Evolutionary conservation across 805 yeast genomes (phyloP).

Genomic region (Wilhelminamyces savonicus): DNA sequence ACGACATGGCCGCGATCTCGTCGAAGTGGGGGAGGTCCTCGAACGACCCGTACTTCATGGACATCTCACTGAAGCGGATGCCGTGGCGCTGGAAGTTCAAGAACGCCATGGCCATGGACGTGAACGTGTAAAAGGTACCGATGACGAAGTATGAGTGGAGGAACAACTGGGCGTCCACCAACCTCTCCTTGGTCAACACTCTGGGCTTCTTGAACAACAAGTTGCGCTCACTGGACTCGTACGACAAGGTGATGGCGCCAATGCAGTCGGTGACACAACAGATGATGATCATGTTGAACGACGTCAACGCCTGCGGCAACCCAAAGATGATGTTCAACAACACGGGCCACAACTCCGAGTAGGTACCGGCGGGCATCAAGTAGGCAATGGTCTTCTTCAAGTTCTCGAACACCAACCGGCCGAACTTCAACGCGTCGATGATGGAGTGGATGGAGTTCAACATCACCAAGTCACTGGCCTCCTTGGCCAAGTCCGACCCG

Average conservation of each 20-base stretch:
- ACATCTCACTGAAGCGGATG: slow-evolving; percentile 24
- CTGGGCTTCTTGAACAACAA: slow-evolving; percentile 38
- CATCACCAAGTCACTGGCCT: slow-evolving; percentile 28
- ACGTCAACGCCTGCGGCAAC: slow-evolving; percentile 42
- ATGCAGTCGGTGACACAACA: slow-evolving; percentile 43
- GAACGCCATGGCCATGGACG: slow-evolving; percentile 35
- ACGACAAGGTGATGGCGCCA: slow-evolving; percentile 38
- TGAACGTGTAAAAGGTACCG: slow-evolving; percentile 36
- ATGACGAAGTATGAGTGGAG: slow-evolving; percentile 37
- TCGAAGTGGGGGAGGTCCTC: slow-evolving; percentile 14
- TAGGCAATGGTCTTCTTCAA: slow-evolving; percentile 41
- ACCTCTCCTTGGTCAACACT: slow-evolving; percentile 31
- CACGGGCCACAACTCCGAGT: slow-evolving; percentile 46
- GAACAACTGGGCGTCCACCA: slow-evolving; percentile 33
- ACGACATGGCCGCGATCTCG: slow-evolving; percentile 22
- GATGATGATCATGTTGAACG: slow-evolving; percentile 47
- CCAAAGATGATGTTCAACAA: slow-evolving; percentile 43
- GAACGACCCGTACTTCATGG: slow-evolving; percentile 30
- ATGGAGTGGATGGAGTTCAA: slow-evolving; percentile 18
- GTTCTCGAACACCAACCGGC: slow-evolving; percentile 44
- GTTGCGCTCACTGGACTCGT: slow-evolving; percentile 39
- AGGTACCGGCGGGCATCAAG: slow-evolving; percentile 48
- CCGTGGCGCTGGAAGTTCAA: slow-evolving; percentile 31
- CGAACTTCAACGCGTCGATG: slow-evolving; percentile 32
- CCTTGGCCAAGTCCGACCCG: slow-evolving; percentile 31